Conservation (phyloP, 257 asterid species). For the Sherardia arvensis region DNA sequence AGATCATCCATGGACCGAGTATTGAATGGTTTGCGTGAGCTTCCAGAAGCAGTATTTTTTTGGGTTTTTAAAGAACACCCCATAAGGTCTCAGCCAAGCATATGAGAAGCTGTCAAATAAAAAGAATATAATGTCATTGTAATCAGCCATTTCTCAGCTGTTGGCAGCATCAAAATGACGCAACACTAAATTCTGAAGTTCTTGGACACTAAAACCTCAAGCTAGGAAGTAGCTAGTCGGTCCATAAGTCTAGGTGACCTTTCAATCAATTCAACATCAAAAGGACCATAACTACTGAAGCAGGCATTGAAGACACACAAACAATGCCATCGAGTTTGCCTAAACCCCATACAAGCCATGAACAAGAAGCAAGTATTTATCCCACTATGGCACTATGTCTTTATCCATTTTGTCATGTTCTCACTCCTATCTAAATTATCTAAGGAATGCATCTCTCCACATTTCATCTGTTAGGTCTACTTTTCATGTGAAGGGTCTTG, state of each 20-base stretch:
- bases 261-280: too few species aligned
- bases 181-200: too few species aligned
- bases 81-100: constrained; percentile 68
- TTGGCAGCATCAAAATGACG: too few species aligned
- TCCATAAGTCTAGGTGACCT: too few species aligned
- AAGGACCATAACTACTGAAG: background rate
- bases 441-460: too few species aligned
- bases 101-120: constrained; percentile 50
- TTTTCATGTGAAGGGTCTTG: too few species aligned
- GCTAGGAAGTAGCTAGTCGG: background rate
- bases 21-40: constrained; percentile 44
- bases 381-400: background rate
- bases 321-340: too few species aligned
- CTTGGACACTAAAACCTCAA: too few species aligned
- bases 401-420: background rate
- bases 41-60: constrained; percentile 28
- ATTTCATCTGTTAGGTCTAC: background rate
- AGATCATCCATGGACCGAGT: constrained; percentile 75
- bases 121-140: constrained; percentile 11
- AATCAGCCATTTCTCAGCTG: constrained; percentile 2
- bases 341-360: background rate
- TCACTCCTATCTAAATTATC: background rate
- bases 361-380: too few species aligned
- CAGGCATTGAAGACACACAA: background rate
- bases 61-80: constrained; percentile 68